Conservation (phyloP, 176 grass and related monocot genomes). For the Tillandsia leiboldiana region DNA sequence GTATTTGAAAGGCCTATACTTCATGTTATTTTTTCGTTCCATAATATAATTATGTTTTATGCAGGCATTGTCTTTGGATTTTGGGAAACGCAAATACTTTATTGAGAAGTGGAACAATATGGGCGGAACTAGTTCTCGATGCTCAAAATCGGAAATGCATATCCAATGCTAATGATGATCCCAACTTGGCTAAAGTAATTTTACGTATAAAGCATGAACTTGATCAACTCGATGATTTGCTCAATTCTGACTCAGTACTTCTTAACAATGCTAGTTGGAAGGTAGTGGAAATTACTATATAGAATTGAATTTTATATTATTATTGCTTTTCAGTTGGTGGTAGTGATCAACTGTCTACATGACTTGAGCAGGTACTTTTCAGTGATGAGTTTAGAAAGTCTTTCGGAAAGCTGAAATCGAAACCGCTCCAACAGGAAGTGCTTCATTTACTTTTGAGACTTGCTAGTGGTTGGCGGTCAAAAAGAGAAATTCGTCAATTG, state of each 20-base stretch:
- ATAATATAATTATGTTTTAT: slow-evolving; percentile 11
- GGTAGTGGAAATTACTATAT: slow-evolving; percentile 24
- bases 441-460: slow-evolving; percentile 56
- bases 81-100: slow-evolving; percentile 56
- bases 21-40: neutral
- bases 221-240: slow-evolving; percentile 68
- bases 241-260: slow-evolving; percentile 57
- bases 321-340: neutral
- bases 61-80: slow-evolving; percentile 81
- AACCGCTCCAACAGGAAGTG: slow-evolving; percentile 28
- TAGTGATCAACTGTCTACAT: neutral
- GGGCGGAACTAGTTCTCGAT: slow-evolving; percentile 45
- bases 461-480: slow-evolving; percentile 52
- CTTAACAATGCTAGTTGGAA: slow-evolving; percentile 67
- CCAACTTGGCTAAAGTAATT: slow-evolving; percentile 35
- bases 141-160: slow-evolving; percentile 32
- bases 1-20: no score
- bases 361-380: slow-evolving; percentile 45
- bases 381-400: slow-evolving; percentile 73
- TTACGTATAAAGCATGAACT: slow-evolving; percentile 53
- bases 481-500: slow-evolving; percentile 11
- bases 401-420: slow-evolving; percentile 53
- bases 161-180: slow-evolving; percentile 36
- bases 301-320: neutral
- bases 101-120: slow-evolving; percentile 38